phyloP scores from a whole-genome alignment of 1,284 basidiomycete species.

The Boletus calvinii region DNA sequence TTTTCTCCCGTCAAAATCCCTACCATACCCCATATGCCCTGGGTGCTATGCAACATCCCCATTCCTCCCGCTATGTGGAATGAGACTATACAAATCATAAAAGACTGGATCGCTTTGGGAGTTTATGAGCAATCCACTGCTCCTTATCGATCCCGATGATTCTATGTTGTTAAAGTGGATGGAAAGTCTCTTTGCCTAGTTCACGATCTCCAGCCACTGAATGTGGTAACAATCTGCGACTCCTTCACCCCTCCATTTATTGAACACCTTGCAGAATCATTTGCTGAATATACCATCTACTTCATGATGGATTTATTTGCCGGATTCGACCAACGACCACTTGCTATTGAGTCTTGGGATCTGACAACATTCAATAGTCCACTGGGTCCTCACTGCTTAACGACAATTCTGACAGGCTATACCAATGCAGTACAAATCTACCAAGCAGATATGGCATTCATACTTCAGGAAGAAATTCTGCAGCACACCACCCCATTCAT shows the following conservation, averaged over 20 bases:
- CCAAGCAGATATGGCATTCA: neutral
- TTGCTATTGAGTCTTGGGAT: neutral
- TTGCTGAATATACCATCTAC: neutral
- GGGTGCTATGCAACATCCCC: neutral
- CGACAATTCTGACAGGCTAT: no score
- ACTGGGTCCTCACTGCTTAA: no score
- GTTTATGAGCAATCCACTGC: constrained; percentile 34
- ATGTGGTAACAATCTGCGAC: neutral
- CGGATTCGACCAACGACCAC: neutral
- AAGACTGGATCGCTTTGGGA: constrained; percentile 25
- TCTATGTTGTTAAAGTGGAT: constrained; percentile 22
- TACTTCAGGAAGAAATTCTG: neutral
- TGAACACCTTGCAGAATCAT: neutral
- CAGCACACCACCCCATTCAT: neutral
- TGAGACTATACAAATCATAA: constrained; percentile 7
- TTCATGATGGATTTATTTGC: neutral
- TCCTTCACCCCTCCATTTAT: neutral
- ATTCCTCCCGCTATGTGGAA: neutral
- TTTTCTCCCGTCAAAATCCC: neutral
- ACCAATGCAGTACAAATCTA: neutral
- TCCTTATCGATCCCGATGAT: constrained; percentile 41
- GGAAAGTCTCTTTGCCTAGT: neutral
- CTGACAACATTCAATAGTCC: neutral
- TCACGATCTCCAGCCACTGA: neutral
- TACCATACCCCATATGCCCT: neutral